Evolutionary conservation across 306 rosid species (phyloP), one percentile per base, ranked within the genome.

Genomic region (Pyrus communis): DNA sequence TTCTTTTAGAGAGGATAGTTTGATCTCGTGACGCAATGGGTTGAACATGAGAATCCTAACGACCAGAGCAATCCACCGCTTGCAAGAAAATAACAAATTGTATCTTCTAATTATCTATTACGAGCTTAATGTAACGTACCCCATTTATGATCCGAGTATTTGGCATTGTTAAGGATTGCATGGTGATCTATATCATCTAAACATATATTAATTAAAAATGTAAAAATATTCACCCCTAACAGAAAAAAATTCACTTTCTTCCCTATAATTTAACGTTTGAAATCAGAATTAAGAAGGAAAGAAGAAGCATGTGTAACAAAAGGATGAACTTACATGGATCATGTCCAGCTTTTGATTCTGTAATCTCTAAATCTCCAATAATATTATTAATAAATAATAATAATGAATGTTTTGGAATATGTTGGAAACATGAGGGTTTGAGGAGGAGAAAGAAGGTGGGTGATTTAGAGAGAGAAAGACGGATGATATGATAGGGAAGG

Each of bases 391-490:
- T 9, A 10, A 42, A 22, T 42, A 42, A 42, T 42, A 10, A 42
- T 23, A 14, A 58, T 58, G 15, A 59, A 31, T 54, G 42, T 10
- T 28, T 19, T 49, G 75, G 64, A 71, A 54, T 3, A 22, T 40
- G 61, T 42, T 10, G 58, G 54, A 38, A 10, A 12, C 57, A 51
- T 31, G n/a, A 71, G 75, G 62, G 65, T 33, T 55, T 52, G 77
- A 28, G 64, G 33, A 45, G 33, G 73, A 55, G 49, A 42, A 30
- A 15, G 72, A 33, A 25, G 59, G 60, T 45, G 27, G 23, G 43
- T 14, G 61, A 38, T 73, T 73, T 3, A 25, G 70, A 77, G 82
- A 52, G 74, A 76, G 51, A 21, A 51, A 64, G 28, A 31, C 61
- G 69, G 46, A 30, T 52, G 13, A 43, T 7, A 38, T 1, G 42